Evolutionary conservation across 495 filamentous ascomycete species (phyloP).

Genomic region (Aspergillus cavernicola): DNA sequence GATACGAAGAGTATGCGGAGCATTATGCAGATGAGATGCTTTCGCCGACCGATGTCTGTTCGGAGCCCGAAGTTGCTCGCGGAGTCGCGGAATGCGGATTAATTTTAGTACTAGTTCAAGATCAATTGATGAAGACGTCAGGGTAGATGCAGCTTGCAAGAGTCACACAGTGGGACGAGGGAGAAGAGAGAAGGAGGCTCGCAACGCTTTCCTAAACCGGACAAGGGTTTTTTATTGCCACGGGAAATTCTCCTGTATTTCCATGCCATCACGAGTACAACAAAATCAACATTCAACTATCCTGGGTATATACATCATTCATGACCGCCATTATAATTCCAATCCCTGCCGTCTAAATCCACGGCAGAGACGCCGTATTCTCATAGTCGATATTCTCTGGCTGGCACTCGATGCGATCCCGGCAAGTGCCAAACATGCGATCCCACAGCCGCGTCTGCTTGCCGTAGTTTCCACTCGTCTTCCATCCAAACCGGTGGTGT

Average conservation of each 20-base stretch:
- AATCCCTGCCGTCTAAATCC: conserved; percentile 31
- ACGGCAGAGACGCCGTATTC: conserved; percentile 20
- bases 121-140: no score
- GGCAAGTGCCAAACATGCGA: conserved; percentile 38
- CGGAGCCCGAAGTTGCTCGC: background rate
- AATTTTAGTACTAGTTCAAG: no score
- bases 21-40: background rate
- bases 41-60: conserved; percentile 1
- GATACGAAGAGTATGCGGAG: background rate
- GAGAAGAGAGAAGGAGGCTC: background rate
- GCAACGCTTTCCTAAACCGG: conserved; percentile 4
- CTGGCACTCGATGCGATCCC: conserved; percentile 33
- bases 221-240: background rate
- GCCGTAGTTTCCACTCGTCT: conserved; percentile 42
- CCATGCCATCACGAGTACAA: no score
- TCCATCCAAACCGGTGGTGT: conserved; percentile 42
- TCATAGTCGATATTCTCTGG: conserved; percentile 37
- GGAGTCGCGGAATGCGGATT: no score
- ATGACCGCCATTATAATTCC: background rate
- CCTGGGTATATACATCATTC: conserved; percentile 8
- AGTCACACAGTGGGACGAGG: no score
- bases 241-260: background rate
- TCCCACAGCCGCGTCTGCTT: conserved; percentile 45
- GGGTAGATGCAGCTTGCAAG: no score
- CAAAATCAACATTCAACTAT: background rate